These are phyloP conservation scores for Kappamyces sp. DNA, from an alignment of 192 early-diverging fungal genomes.

Conservation along the genomic window DNA sequence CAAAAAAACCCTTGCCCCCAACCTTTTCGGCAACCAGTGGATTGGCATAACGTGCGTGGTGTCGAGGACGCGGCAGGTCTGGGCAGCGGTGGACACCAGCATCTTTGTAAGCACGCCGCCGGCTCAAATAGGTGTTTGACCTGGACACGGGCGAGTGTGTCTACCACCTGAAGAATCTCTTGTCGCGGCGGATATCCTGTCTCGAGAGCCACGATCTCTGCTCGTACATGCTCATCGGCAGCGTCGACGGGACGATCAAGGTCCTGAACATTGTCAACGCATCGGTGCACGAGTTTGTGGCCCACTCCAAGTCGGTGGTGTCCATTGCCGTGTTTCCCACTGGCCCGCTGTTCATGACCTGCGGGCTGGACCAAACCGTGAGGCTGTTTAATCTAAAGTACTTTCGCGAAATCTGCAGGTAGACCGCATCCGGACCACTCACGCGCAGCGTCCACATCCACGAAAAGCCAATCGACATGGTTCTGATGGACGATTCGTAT, in stretches of 20 bases:
- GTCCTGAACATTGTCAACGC: conserved; percentile 34
- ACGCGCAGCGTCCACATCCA: conserved; percentile 30
- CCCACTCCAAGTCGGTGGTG: conserved; percentile 41
- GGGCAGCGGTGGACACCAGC: conserved; percentile 33
- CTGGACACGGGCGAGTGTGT: conserved; percentile 16
- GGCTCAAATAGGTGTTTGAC: conserved; percentile 20
- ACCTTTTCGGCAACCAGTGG: conserved; percentile 37
- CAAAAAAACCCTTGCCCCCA: conserved; percentile 16
- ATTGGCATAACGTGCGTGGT: conserved; percentile 34
- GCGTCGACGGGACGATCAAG: conserved; percentile 42
- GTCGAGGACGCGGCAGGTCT: conserved; percentile 22
- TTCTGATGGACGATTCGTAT: conserved; percentile 34
- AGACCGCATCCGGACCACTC: background rate
- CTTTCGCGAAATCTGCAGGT: conserved; percentile 49
- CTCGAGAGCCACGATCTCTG: conserved; percentile 34
- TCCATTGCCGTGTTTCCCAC: conserved; percentile 32
- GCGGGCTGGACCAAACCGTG: conserved; percentile 38
- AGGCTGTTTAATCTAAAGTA: conserved; percentile 40
- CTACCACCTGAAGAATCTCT: conserved; percentile 25
- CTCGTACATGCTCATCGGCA: conserved; percentile 41
- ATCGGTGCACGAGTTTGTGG: conserved; percentile 41
- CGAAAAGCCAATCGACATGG: conserved; percentile 35
- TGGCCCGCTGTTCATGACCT: conserved; percentile 34
- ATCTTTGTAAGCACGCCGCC: conserved; percentile 30
- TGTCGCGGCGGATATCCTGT: conserved; percentile 31